These are phyloP conservation scores for Pichia terricola DNA, from an alignment of 1,139 yeast species.

Conservation along the genomic window DNA sequence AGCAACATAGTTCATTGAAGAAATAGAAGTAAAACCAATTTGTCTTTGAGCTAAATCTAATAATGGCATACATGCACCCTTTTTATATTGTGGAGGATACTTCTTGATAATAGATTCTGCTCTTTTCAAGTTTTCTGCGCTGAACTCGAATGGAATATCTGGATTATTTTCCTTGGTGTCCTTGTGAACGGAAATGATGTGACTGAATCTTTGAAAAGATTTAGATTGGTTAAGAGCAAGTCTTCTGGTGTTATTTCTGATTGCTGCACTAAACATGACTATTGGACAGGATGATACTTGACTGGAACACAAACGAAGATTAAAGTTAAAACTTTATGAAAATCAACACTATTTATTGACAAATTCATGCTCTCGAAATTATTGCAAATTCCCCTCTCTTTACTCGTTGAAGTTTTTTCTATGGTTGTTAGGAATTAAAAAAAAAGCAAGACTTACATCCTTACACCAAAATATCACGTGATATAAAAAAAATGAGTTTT, in stretches of 20 bases:
- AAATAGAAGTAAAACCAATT: slow-evolving; percentile 75
- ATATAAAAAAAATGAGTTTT: no score
- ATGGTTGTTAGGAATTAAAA: no score
- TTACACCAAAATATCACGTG: no score
- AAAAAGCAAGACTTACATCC: no score
- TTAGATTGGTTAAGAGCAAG: slow-evolving; percentile 1
- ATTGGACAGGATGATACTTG: background rate
- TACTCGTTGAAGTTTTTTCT: no score
- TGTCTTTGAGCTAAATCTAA: slow-evolving; percentile 86
- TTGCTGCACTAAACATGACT: slow-evolving; percentile 3
- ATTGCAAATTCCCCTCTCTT: background rate
- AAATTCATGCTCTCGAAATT: background rate
- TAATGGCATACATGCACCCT: slow-evolving; percentile 83
- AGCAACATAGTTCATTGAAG: slow-evolving; percentile 92
- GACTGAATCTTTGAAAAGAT: slow-evolving; percentile 15
- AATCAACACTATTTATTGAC: background rate
- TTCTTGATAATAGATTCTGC: slow-evolving; percentile 69
- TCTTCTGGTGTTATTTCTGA: slow-evolving; percentile 9
- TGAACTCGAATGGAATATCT: slow-evolving; percentile 63
- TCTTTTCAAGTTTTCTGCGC: slow-evolving; percentile 54
- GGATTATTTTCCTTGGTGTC: slow-evolving; percentile 62
- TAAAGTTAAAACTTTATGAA: no score
- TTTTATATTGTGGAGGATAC: slow-evolving; percentile 81
- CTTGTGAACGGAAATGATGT: slow-evolving; percentile 54
- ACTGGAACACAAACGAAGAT: no score